phyloP scores from a whole-genome alignment of 2,329 filamentous ascomycete species.

The Aspergillus caelatus region DNA sequence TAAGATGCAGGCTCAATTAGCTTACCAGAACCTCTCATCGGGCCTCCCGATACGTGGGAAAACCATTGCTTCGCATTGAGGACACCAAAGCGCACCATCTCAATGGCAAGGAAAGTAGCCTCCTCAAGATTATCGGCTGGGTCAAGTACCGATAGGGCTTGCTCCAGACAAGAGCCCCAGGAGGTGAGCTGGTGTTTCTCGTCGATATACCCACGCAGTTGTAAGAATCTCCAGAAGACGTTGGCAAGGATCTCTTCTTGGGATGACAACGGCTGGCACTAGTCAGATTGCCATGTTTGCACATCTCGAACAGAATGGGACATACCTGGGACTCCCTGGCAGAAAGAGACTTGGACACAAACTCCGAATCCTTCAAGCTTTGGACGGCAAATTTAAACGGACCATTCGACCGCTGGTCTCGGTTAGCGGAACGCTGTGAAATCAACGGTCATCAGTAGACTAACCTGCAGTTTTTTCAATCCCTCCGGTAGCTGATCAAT shows the following conservation, averaged over 20 bases:
- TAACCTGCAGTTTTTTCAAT: constrained; percentile 36
- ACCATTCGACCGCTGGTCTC: constrained; percentile 28
- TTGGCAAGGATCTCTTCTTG: constrained; percentile 74
- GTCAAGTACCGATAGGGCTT: constrained; percentile 66
- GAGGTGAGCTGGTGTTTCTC: constrained; percentile 74
- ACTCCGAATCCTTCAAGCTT: constrained; percentile 69
- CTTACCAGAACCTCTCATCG: constrained; percentile 59
- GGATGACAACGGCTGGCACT: constrained; percentile 54
- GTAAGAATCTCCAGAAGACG: constrained; percentile 83
- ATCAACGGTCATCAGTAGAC: constrained; percentile 7
- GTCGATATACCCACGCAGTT: constrained; percentile 83
- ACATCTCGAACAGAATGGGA: too few relatives aligned
- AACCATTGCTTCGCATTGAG: constrained; percentile 73
- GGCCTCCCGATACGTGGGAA: constrained; percentile 58
- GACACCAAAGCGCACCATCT: constrained; percentile 77
- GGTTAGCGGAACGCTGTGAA: constrained; percentile 5
- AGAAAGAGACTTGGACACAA: constrained; percentile 69
- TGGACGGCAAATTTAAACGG: constrained; percentile 54
- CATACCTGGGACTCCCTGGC: constrained; percentile 53
- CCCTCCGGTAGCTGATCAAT: constrained; percentile 53
- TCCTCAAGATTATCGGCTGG: constrained; percentile 68
- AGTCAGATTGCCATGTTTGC: constrained; percentile 12
- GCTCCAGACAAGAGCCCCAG: constrained; percentile 80
- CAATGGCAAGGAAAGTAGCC: constrained; percentile 78
- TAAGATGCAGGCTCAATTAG: not conserved